These are phyloP conservation scores for Colletotrichum coccodes DNA, from an alignment of 2,329 filamentous ascomycete genomes.

Conservation along the genomic window DNA sequence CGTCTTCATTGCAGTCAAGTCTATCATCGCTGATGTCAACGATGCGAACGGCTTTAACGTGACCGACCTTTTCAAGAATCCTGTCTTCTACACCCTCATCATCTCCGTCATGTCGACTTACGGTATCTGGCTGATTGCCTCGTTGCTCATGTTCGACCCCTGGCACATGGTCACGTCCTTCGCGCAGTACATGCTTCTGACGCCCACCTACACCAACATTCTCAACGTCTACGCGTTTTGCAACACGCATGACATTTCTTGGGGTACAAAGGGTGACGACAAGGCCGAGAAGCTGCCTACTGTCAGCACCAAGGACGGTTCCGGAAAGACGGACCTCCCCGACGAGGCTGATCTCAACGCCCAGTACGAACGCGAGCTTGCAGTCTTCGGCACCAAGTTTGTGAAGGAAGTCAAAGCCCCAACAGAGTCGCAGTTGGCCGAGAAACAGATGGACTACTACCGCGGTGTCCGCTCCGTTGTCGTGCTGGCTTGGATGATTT, in stretches of 20 bases:
- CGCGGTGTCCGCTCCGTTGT: slow-evolving; percentile 93
- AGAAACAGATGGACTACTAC: slow-evolving; percentile 98
- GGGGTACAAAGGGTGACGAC: slow-evolving; percentile 98
- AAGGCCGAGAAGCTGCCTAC: slow-evolving; percentile 91
- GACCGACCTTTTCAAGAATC: slow-evolving; percentile 82
- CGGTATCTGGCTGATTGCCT: slow-evolving; percentile 90
- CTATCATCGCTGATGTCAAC: slow-evolving; percentile 78
- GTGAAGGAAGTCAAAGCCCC: slow-evolving; percentile 75
- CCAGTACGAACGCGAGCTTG: slow-evolving; percentile 89
- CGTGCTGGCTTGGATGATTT: slow-evolving; percentile 96
- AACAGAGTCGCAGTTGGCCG: slow-evolving; percentile 65
- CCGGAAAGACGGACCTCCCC: slow-evolving; percentile 92
- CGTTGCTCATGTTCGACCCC: slow-evolving; percentile 94
- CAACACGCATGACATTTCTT: slow-evolving; percentile 97
- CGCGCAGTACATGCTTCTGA: slow-evolving; percentile 92
- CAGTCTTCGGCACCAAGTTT: slow-evolving; percentile 78
- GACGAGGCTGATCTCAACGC: slow-evolving; percentile 96
- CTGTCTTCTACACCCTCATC: slow-evolving; percentile 92
- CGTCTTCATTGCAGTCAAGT: slow-evolving; percentile 90
- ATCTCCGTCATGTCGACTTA: slow-evolving; percentile 93
- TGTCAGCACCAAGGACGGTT: slow-evolving; percentile 88
- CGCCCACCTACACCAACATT: slow-evolving; percentile 97
- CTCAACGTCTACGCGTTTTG: slow-evolving; percentile 99
- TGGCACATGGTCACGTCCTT: slow-evolving; percentile 99
- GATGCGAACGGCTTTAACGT: slow-evolving; percentile 73